These are phyloP conservation scores for Blastomyces parvus DNA, from an alignment of 2,329 filamentous ascomycete species.

Conservation along the genomic window DNA sequence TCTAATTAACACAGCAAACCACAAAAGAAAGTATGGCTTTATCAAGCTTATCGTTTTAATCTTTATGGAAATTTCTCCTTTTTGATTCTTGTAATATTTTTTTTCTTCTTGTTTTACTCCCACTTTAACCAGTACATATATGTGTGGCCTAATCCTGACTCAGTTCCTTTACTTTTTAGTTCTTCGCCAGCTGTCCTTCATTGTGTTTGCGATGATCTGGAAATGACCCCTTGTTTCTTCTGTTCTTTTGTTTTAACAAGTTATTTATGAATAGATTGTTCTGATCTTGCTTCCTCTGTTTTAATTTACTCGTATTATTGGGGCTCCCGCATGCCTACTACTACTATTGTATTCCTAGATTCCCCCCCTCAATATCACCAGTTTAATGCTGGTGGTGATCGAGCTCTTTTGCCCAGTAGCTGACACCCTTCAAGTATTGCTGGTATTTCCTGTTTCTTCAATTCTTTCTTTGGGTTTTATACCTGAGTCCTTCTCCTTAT, in stretches of 20 bases:
- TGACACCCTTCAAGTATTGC: too few relatives aligned
- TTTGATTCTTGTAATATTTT: neutral
- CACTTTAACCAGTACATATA: neutral
- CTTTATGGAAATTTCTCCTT: neutral
- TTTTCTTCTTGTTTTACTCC: too few relatives aligned
- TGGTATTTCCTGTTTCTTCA: too few relatives aligned
- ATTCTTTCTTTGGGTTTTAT: too few relatives aligned
- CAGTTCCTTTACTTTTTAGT: neutral
- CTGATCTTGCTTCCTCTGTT: neutral
- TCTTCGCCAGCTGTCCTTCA: neutral
- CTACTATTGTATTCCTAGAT: too few relatives aligned
- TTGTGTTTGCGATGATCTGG: neutral
- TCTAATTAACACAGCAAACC: neutral
- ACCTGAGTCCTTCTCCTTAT: too few relatives aligned
- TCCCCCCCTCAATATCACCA: too few relatives aligned
- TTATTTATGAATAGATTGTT: neutral
- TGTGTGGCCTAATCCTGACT: neutral
- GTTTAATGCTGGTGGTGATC: too few relatives aligned
- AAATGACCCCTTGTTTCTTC: neutral
- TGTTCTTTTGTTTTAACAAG: neutral
- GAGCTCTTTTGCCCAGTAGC: too few relatives aligned
- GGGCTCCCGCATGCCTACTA: neutral
- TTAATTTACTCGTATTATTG: neutral
- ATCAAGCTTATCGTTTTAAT: constrained; percentile 3
- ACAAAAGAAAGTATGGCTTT: neutral